These are phyloP conservation scores for Endocarpon pusillum DNA, from an alignment of 495 filamentous ascomycete genomes.

Conservation along the genomic window DNA sequence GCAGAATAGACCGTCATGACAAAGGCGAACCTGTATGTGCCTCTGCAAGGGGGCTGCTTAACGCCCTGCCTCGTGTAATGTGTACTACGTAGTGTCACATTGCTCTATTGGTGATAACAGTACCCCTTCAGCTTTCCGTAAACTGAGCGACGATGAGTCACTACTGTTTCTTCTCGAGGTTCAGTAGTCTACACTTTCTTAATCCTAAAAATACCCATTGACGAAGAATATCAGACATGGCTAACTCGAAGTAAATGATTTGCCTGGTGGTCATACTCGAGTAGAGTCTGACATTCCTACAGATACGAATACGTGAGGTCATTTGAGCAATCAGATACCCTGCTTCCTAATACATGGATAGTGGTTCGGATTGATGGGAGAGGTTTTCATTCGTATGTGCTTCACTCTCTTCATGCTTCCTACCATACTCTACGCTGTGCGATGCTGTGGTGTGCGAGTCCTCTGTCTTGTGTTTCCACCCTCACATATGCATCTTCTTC, in stretches of 20 bases:
- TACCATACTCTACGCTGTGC: neutral
- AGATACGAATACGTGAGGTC: constrained; percentile 85
- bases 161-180: too few species aligned
- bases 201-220: too few species aligned
- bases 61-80: neutral
- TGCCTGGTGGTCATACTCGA: constrained; percentile 2
- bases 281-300: constrained; percentile 12
- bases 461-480: neutral
- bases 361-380: constrained; percentile 85
- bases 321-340: constrained; percentile 64
- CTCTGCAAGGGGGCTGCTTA: neutral
- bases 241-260: constrained; percentile 27
- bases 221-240: constrained; percentile 4
- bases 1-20: neutral
- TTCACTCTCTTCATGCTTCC: neutral
- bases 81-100: neutral
- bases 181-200: too few species aligned
- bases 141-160: neutral
- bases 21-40: neutral
- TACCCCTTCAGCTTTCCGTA: neutral
- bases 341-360: constrained; percentile 86
- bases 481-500: neutral
- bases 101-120: neutral
- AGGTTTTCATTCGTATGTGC: constrained; percentile 71
- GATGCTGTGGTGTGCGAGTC: neutral